Conservation (phyloP, 352 stramenopile species). For the Pythium guiyangense region DNA sequence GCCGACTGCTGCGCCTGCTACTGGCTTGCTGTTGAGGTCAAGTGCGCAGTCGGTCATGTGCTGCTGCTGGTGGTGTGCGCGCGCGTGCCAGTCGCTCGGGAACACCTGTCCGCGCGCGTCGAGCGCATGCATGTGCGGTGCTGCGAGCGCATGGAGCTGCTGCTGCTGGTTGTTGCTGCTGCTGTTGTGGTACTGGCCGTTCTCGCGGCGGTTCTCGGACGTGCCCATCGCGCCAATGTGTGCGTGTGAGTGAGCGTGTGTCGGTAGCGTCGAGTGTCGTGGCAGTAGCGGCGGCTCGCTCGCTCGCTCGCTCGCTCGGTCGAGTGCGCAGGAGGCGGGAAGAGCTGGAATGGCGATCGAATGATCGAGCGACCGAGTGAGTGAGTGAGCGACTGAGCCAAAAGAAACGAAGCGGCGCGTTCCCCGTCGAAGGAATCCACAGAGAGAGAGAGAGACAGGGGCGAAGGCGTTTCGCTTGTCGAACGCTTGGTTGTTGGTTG, state of each 20-base stretch:
- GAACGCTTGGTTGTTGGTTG: too few relatives aligned
- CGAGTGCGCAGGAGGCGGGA: background rate
- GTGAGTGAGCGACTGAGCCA: background rate
- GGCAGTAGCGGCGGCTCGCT: too few relatives aligned
- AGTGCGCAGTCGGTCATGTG: background rate
- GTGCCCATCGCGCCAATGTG: slow-evolving; percentile 12
- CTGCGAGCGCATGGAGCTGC: background rate
- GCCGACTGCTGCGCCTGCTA: too few relatives aligned
- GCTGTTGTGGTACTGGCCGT: slow-evolving; percentile 1
- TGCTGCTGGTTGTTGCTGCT: background rate
- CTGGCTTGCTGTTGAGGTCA: background rate
- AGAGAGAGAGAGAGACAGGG: background rate
- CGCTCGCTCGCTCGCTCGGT: too few relatives aligned
- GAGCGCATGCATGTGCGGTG: background rate
- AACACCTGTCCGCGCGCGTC: background rate
- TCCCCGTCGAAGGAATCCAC: background rate
- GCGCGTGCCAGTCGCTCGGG: slow-evolving; percentile 1
- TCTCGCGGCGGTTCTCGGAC: slow-evolving; percentile 10
- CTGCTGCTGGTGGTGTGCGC: background rate
- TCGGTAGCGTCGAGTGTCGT: too few relatives aligned
- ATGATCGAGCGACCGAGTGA: too few relatives aligned
- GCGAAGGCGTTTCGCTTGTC: too few relatives aligned
- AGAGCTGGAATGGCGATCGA: slow-evolving; percentile 1
- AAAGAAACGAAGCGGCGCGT: background rate
- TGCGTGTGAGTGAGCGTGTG: too few relatives aligned